Evolutionary conservation across 2,329 filamentous ascomycete species (phyloP).

Genomic region (Fusarium tricinctum): DNA sequence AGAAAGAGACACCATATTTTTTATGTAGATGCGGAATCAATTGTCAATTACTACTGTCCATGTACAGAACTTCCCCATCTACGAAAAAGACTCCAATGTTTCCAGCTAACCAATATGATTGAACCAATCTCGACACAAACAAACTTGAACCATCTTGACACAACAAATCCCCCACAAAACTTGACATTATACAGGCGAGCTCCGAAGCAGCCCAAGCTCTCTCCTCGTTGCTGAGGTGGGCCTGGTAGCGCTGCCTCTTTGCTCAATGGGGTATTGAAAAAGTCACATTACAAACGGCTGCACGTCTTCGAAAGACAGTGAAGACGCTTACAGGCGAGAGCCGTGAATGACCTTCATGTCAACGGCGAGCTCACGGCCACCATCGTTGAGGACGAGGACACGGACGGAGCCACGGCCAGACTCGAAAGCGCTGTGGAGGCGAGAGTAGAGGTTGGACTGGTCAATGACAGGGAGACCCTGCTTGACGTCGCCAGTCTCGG

Average conservation of each 20-base stretch:
- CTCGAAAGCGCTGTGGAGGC: conserved; percentile 87
- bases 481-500: conserved; percentile 98
- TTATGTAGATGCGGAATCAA: conserved; percentile 49
- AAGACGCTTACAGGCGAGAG: conserved; percentile 70
- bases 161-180: conserved; percentile 35
- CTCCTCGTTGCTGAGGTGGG: conserved; percentile 32
- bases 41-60: conserved; percentile 55
- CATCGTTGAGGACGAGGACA: conserved; percentile 94
- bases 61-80: conserved; percentile 62
- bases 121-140: conserved; percentile 52
- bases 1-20: neutral
- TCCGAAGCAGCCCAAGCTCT: conserved; percentile 28
- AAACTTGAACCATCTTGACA: conserved; percentile 49
- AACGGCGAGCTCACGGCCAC: conserved; percentile 93
- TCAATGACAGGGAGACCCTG: conserved; percentile 92
- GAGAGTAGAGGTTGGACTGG: conserved; percentile 89
- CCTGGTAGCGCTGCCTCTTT: conserved; percentile 32
- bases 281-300: conserved; percentile 46
- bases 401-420: conserved; percentile 94
- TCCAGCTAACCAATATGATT: conserved; percentile 53
- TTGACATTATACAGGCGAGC: conserved; percentile 44
- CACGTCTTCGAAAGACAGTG: conserved; percentile 37
- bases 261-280: conserved; percentile 38
- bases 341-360: conserved; percentile 99
- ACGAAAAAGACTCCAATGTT: conserved; percentile 57